Base-by-base conservation (phyloP, 2,329 filamentous ascomycete genomes). In the Phyllosticta citribraziliensis region DNA sequence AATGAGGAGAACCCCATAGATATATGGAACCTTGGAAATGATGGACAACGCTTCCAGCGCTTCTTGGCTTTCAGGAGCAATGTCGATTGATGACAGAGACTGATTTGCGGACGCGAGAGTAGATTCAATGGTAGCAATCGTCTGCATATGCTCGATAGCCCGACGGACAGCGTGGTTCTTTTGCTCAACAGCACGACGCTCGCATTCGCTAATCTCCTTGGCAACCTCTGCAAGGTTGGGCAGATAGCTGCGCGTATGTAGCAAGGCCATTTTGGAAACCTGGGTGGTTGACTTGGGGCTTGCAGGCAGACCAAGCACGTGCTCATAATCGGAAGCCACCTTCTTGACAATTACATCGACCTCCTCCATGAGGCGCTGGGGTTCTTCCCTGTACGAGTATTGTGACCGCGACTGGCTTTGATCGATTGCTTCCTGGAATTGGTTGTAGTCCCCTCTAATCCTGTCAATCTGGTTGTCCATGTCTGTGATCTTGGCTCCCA, bases 1-100 rank as follows among this genome's bases (percentile, higher is more conserved):
- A 3, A 90, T 84, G 20, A 96, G 78, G 62, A 96, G 88, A 2
- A 91, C 92, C 0, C 92, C 92, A 71, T 97, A 99, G 67, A 96
- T 86, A 61, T 88, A 87, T 0, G 94, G 94, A 30, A 97, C 82
- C 64, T 92, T 86, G 52, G 92, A 87, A 40, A 97, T 87, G 22
- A 90, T 80, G 19, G 87, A 85, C 22, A 99, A 80, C 51, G 89
- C 83, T 64, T 96, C 88, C 70, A 97, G 92, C 0, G 88, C 87
- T 33, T 89, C 85, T 69, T 88, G 81, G 54, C 89, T 88, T 63
- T 94, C 88, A 63, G 88, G 84, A 8, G 88, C 84, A 56, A 89
- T 80, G 64, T 87, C 86, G 53, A 97, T 76, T 2, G 83, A 80
- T 60, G 84, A 84, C 63, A 96, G 85, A 65, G 88, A 88, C 8